Conservation (phyloP, 164 flowering plant species). For the Sedum album region DNA sequence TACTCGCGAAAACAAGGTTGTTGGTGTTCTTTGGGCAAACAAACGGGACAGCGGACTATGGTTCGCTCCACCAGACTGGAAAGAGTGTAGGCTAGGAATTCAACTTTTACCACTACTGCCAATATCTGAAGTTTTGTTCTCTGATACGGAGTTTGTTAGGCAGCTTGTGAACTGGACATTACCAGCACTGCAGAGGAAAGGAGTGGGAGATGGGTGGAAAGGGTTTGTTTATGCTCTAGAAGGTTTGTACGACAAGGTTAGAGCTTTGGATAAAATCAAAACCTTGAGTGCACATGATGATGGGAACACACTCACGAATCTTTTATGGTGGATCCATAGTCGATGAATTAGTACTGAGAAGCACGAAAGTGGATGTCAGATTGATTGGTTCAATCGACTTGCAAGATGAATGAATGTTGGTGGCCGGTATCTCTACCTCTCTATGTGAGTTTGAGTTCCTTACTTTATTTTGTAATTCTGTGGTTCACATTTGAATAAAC, state of each 20-base stretch:
- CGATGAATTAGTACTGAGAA: conserved; percentile 31
- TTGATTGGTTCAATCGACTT: conserved; percentile 43
- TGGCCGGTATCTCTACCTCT: no score
- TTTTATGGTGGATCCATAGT: conserved; percentile 85
- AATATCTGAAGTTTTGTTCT: conserved; percentile 57
- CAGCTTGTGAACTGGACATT: conserved; percentile 68
- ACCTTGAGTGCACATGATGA: conserved; percentile 60
- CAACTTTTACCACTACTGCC: conserved; percentile 73
- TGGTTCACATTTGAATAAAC: no score
- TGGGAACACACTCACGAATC: conserved; percentile 75
- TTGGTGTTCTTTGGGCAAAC: no score
- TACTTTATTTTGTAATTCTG: no score
- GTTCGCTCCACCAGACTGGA: no score
- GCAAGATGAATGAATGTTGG: no score
- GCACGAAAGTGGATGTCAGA: conserved; percentile 20
- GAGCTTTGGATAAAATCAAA: conserved; percentile 51
- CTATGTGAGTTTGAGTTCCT: no score
- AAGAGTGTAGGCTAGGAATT: no score
- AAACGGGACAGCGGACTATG: no score
- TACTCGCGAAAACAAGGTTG: no score
- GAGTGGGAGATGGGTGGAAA: conserved; percentile 90
- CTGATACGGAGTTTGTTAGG: conserved; percentile 41
- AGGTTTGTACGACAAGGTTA: conserved; percentile 51
- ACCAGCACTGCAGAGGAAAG: conserved; percentile 63
- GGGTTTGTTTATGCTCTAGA: conserved; percentile 81